phyloP scores from a whole-genome alignment of 495 filamentous ascomycete genomes.

The Tuber umbilicatum region DNA sequence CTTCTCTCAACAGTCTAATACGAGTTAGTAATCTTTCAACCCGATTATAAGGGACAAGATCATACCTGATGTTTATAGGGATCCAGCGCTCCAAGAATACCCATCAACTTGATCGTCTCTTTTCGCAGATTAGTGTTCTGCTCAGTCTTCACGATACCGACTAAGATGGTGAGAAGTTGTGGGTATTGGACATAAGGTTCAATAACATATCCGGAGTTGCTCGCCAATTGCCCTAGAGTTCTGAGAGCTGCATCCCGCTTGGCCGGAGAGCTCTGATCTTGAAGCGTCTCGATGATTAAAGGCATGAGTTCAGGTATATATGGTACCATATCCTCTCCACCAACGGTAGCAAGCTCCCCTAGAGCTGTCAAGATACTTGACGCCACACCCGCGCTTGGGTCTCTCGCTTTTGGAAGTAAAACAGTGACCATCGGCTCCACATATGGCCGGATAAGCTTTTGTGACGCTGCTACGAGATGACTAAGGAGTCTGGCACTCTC shows the following conservation, averaged over 20 bases:
- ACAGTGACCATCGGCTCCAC: conserved; percentile 91
- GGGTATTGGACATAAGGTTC: conserved; percentile 93
- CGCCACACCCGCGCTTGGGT: conserved; percentile 76
- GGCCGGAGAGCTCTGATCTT: conserved; percentile 78
- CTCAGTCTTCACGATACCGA: conserved; percentile 88
- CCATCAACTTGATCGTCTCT: conserved; percentile 92
- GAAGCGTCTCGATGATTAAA: conserved; percentile 82
- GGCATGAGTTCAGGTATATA: conserved; percentile 89
- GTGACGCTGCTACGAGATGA: conserved; percentile 81
- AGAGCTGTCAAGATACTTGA: conserved; percentile 88
- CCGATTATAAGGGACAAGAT: conserved; percentile 46
- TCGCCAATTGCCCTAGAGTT: conserved; percentile 84
- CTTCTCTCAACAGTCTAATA: conserved; percentile 36
- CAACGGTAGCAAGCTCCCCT: conserved; percentile 86
- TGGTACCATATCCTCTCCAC: conserved; percentile 78
- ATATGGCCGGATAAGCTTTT: conserved; percentile 85
- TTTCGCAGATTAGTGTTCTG: conserved; percentile 71
- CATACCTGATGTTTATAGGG: conserved; percentile 81
- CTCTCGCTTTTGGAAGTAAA: conserved; percentile 77
- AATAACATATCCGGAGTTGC: conserved; percentile 95
- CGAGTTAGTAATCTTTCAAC: conserved; percentile 15
- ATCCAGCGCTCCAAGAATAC: conserved; percentile 90
- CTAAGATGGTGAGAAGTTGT: conserved; percentile 80
- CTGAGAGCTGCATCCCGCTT: conserved; percentile 88
- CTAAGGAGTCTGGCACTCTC: conserved; percentile 91